Base-by-base conservation (phyloP, 2,329 filamentous ascomycete genomes). In the Talaromyces pinophilus region DNA sequence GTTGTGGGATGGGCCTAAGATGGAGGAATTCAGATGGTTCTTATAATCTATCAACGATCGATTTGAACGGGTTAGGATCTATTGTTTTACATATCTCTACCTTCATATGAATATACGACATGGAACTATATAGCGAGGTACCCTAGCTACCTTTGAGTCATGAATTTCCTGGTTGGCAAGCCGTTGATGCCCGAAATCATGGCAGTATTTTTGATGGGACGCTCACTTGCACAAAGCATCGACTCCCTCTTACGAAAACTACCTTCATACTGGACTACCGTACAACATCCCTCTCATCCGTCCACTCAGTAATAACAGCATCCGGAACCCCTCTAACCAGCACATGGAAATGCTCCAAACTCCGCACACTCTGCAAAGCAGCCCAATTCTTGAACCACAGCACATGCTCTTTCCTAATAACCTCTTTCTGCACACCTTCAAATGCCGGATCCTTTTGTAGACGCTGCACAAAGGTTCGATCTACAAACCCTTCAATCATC, bases 351-450 rank as follows among this genome's bases (percentile, higher is more conserved):
- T 87, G 85, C 70, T 87, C 85, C 38, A 87, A 74, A 0, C 83
- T 82, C 63, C 85, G 78, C 55, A 89, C 86, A 70, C 85, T 88
- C 76, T 89, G 87, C 75, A 88, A 71, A 44, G 81, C 82, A 8
- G 83, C 83, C 81, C 85, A 87, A 70, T 89, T 89, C 80, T 88
- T 88, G 72, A 89, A 89, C 87, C 87, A 89, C 66, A 86, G 73
- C 28, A 89, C 83, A 69, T 82, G 82, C 28, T 67, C 35, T 11
- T 30, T 46, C 22, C 66, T 54, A 33, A 67, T 55, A 22, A 22
- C 44, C 22, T 81, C 81, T 25, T 72, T 69, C 55, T 76, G 79
- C 50, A 75, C 71, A 5, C 70, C 35, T 57, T 71, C 74, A 44
- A 72, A 66, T 46, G 72, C 77, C 40, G 70, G 68, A 68, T 81